Evolutionary conservation across 129 eudicot genomes (phyloP).

Genomic region (Flaveria trinervia): DNA sequence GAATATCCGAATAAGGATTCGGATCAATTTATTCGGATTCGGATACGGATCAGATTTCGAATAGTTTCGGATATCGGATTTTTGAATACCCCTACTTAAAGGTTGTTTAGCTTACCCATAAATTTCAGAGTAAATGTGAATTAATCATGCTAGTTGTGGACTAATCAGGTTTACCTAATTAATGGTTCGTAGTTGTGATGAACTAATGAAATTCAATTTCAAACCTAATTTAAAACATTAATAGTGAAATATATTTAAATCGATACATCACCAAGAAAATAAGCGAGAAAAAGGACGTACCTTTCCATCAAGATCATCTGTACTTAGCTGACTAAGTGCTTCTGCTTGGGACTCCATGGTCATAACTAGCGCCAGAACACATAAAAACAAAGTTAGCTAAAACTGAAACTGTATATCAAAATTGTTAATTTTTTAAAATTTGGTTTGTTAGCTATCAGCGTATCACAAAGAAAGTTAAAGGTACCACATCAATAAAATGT

Average conservation of each 20-base stretch:
- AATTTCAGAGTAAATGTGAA: not conserved
- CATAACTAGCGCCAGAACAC: constrained; percentile 52
- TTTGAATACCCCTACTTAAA: not conserved
- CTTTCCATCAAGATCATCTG: constrained; percentile 97
- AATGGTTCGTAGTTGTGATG: not conserved
- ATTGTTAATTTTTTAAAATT: too few species aligned
- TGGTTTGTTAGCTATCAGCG: too few species aligned
- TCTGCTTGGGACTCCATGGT: constrained; percentile 96
- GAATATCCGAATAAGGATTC: too few species aligned
- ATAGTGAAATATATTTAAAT: not conserved
- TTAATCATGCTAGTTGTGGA: not conserved
- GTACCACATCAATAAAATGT: not conserved
- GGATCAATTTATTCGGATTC: too few species aligned
- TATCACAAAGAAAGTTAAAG: too few species aligned
- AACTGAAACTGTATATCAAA: not conserved
- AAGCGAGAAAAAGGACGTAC: constrained; percentile 33
- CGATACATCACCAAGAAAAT: not conserved
- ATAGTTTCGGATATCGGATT: too few species aligned
- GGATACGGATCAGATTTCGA: too few species aligned
- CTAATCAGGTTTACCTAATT: constrained; percentile 18
- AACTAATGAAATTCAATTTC: not conserved
- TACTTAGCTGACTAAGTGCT: constrained; percentile 72
- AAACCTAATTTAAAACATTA: not conserved
- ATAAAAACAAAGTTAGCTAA: constrained; percentile 10
- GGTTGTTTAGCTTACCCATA: not conserved